Evolutionary conservation across 768 basidiomycete genomes (phyloP).

Genomic region (Neoboletus magnificus): DNA sequence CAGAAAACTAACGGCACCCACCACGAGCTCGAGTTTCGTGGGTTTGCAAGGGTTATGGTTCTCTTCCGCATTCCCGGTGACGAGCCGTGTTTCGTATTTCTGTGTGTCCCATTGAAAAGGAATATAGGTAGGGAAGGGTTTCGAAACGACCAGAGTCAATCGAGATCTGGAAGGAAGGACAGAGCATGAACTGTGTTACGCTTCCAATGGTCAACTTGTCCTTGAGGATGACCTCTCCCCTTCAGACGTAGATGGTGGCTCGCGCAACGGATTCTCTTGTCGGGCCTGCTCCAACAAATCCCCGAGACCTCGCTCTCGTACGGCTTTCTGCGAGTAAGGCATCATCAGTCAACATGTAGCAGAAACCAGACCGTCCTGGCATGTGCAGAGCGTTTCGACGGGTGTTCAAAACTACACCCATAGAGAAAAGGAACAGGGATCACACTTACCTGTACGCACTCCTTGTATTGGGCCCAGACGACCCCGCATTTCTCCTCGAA

Average conservation of each 20-base stretch:
- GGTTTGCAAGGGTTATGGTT: neutral
- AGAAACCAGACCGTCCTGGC: neutral
- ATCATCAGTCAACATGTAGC: neutral
- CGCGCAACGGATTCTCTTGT: constrained; percentile 71
- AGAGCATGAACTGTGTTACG: neutral
- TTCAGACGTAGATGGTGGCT: constrained; percentile 41
- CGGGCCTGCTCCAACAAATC: constrained; percentile 75
- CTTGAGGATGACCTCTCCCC: constrained; percentile 9
- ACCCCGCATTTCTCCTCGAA: constrained; percentile 84
- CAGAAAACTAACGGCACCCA: neutral
- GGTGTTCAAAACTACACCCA: neutral
- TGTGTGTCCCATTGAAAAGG: neutral
- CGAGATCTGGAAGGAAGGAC: neutral
- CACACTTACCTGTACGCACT: constrained; percentile 73
- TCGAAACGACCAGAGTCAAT: neutral
- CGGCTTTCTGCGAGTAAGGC: constrained; percentile 56
- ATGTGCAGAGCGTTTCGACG: neutral
- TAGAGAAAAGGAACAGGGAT: neutral
- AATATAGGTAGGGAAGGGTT: neutral
- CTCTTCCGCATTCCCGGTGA: neutral
- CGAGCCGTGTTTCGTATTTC: neutral
- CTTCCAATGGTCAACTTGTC: constrained; percentile 7
- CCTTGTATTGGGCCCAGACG: constrained; percentile 76
- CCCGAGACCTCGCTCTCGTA: constrained; percentile 73
- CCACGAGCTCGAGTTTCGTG: neutral